Base-by-base conservation (phyloP, 768 basidiomycete genomes). In the Lactifluus hygrophoroides region DNA sequence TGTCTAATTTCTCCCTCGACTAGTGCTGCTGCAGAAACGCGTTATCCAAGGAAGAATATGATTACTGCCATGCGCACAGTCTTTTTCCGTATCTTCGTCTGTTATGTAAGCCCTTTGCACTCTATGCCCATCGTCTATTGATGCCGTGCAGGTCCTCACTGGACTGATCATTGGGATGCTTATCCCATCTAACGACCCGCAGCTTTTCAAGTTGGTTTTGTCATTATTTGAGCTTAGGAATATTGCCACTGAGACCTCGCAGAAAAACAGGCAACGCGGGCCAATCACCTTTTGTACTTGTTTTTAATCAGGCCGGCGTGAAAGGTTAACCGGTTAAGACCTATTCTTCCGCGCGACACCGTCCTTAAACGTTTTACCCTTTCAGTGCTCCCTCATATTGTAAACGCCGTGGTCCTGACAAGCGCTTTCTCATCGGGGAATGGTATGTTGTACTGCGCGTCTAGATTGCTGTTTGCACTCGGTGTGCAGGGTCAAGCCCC, bases 371-470 rank as follows among this genome's bases (percentile, higher is more conserved):
- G 13, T 35, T 45, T 28, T 17, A 42, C 35, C 28, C 25, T 19
- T 37, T 21, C 35, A 64, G 63, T 55, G 37, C 48, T 64, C 3
- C 63, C 63, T 11, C 56, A 62, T 27, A 64, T 64, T 25, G 56
- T 64, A 37, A 64, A 64, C 32, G 63, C 63, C 5, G 52, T 64
- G 40, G 63, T 64, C 28, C 25, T 62, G 17, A 51, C 56, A 8
- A 61, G 60, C 45, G 63, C 49, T 11, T 57, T 64, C 49, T 64
- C 63, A 17, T 61, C 60, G n/a, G 63, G 51, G n/a, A 64, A 64
- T 21, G 49, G 63, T 19, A 64, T 58, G 63, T 44, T 64, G 21
- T 64, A 45, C 28, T 64, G 56, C 10, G 47, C 63, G 17, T 64
- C 63, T 4, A 56, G 63, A 27, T 50, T 64, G 16, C 45, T 64